Evolutionary conservation across 495 filamentous ascomycete species (phyloP).

Genomic region (Penicillium fimorum): DNA sequence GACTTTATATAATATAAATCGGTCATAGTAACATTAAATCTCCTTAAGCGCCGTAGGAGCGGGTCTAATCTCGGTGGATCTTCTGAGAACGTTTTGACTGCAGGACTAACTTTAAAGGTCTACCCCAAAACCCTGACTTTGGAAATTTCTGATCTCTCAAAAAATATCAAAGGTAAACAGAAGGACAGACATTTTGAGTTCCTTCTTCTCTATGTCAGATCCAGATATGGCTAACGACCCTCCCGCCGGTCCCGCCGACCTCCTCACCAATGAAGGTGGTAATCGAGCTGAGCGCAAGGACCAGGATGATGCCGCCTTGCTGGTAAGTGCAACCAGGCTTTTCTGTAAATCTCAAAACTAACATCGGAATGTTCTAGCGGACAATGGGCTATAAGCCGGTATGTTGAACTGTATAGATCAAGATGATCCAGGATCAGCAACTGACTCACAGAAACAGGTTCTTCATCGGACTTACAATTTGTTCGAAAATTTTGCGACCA

Average conservation of each 20-base stretch:
- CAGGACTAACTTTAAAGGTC: constrained; percentile 2
- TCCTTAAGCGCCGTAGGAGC: not conserved
- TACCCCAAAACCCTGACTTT: not conserved
- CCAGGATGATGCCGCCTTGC: constrained; percentile 44
- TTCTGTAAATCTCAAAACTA: not conserved
- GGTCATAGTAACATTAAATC: not conserved
- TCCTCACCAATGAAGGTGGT: constrained; percentile 22
- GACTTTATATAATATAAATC: not conserved
- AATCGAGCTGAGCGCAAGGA: constrained; percentile 30
- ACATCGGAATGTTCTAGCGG: constrained; percentile 25
- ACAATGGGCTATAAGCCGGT: constrained; percentile 52
- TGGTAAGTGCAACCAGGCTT: constrained; percentile 31
- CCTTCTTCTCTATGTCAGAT: not conserved
- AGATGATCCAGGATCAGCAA: not conserved
- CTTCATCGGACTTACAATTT: constrained; percentile 49
- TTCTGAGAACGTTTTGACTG: not conserved
- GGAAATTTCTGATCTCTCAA: not conserved
- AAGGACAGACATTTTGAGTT: not conserved
- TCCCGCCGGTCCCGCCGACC: constrained; percentile 27
- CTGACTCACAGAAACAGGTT: constrained; percentile 30
- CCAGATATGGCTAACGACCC: constrained; percentile 18
- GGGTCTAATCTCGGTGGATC: not conserved
- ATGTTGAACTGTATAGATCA: constrained; percentile 20
- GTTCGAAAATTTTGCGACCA: constrained; percentile 55
- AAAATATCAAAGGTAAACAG: not conserved